Conservation (phyloP, 2,329 filamentous ascomycete species). For the Nemania diffusa region DNA sequence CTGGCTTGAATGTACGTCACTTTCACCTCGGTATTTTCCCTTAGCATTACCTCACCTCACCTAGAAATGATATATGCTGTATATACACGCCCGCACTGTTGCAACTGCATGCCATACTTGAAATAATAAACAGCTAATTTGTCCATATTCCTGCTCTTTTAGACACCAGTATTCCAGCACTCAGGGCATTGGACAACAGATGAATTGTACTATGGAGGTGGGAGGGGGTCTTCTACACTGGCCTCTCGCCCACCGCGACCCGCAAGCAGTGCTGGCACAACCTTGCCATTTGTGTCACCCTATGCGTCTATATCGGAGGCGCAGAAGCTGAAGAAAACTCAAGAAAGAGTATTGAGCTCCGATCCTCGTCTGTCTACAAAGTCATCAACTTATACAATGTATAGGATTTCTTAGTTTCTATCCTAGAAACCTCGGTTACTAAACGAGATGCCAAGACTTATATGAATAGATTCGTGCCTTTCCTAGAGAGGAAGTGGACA, state of each 20-base stretch:
- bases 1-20: conserved; percentile 51
- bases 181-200: conserved; percentile 37
- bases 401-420: conserved; percentile 85
- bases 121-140: conserved; percentile 9
- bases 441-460: conserved; percentile 94
- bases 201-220: conserved; percentile 39
- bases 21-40: conserved; percentile 17
- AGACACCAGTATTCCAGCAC: conserved; percentile 44
- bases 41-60: neutral
- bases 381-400: conserved; percentile 27
- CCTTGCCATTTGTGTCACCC: conserved; percentile 45
- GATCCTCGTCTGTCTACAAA: conserved; percentile 15
- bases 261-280: conserved; percentile 43
- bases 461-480: conserved; percentile 78
- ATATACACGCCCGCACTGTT: conserved; percentile 20
- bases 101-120: neutral
- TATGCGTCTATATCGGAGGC: conserved; percentile 56
- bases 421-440: conserved; percentile 88
- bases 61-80: conserved; percentile 8
- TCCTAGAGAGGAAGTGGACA: conserved; percentile 49
- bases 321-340: conserved; percentile 59
- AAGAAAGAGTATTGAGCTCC: conserved; percentile 56
- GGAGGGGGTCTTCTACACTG: conserved; percentile 32
- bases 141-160: conserved; percentile 31
- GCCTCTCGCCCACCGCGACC: conserved; percentile 41